Percentiles rank a stretch among this genome's conserved stretches.
Conservation (phyloP, 192 early-diverging fungal species). For the Gaertneriomyces semiglobifer region DNA sequence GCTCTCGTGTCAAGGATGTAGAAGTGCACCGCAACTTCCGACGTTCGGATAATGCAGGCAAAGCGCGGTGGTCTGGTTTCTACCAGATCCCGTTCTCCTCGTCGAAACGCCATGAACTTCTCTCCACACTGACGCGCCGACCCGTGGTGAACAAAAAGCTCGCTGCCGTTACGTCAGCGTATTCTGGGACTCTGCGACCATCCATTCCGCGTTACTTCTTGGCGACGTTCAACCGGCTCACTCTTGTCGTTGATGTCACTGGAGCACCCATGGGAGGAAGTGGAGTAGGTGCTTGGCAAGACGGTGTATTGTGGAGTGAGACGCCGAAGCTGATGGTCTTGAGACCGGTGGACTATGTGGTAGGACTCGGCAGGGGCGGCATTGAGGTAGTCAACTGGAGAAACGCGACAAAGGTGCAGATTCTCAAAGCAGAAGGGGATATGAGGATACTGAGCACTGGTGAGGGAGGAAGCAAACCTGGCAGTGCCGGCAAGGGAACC, state of each 20-base stretch:
- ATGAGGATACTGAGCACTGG: conserved; percentile 1
- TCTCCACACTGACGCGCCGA: conserved; percentile 24
- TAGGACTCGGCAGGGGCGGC: conserved; percentile 39
- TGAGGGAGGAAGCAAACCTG: conserved; percentile 24
- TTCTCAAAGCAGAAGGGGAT: conserved; percentile 32
- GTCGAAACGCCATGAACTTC: conserved; percentile 39
- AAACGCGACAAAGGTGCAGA: conserved; percentile 40
- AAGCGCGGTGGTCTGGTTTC: conserved; percentile 55
- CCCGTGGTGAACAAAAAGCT: conserved; percentile 58
- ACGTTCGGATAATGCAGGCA: conserved; percentile 23
- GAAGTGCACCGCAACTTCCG: conserved; percentile 51
- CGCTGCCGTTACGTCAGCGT: conserved; percentile 37
- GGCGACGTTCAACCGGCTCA: conserved; percentile 49
- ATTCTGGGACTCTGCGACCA: conserved; percentile 14
- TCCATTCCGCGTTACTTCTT: conserved; percentile 50
- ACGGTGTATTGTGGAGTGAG: conserved; percentile 54
- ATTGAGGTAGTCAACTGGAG: conserved; percentile 55
- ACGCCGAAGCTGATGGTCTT: conserved; percentile 42
- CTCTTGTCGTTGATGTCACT: conserved; percentile 45
- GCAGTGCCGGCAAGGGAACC: conserved; percentile 40
- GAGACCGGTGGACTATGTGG: conserved; percentile 47
- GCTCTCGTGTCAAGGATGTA: conserved; percentile 50
- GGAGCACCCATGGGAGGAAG: conserved; percentile 53
- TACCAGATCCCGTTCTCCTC: conserved; percentile 60
- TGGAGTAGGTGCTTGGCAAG: conserved; percentile 56